Evolutionary conservation across 345 rosid genomes (phyloP).

Genomic region (Salix udensis): DNA sequence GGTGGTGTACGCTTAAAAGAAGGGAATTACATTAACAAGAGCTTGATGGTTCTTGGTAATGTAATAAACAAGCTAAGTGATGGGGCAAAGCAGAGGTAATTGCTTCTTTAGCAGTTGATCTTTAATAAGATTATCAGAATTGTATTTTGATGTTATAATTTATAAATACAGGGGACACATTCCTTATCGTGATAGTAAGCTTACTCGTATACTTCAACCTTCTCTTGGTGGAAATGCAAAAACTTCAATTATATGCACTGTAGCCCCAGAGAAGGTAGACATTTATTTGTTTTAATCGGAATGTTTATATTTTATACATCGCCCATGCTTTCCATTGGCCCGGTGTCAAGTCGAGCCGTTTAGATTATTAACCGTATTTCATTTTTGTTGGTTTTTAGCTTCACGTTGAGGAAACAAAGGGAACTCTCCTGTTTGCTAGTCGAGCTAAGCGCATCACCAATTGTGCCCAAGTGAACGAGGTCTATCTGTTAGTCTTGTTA

Average conservation of each 20-base stretch:
- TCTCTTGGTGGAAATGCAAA: conserved; percentile 97
- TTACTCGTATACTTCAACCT: conserved; percentile 97
- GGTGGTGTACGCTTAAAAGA: conserved; percentile 88
- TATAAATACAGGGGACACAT: conserved; percentile 68
- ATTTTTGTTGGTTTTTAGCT: conserved; percentile 35
- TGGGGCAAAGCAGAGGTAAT: conserved; percentile 70
- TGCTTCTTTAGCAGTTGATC: conserved; percentile 3
- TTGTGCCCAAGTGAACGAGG: conserved; percentile 98
- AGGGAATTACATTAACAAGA: conserved; percentile 92
- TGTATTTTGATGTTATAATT: conserved; percentile 6
- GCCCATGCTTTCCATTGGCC: background rate
- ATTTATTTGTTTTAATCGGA: background rate
- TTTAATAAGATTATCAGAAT: background rate
- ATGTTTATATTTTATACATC: background rate
- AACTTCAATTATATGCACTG: conserved; percentile 92
- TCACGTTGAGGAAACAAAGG: conserved; percentile 94
- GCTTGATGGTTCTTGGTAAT: conserved; percentile 94
- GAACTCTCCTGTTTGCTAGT: conserved; percentile 91
- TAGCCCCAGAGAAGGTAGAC: conserved; percentile 95
- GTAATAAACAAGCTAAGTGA: conserved; percentile 92
- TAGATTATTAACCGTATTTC: conserved; percentile 3
- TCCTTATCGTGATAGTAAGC: conserved; percentile 97
- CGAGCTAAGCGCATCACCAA: conserved; percentile 93
- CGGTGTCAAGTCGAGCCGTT: conserved; percentile 3
- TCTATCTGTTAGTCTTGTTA: conserved; percentile 17